Conservation (phyloP, 2,329 filamentous ascomycete genomes). For the Colletotrichum eremochloae region DNA sequence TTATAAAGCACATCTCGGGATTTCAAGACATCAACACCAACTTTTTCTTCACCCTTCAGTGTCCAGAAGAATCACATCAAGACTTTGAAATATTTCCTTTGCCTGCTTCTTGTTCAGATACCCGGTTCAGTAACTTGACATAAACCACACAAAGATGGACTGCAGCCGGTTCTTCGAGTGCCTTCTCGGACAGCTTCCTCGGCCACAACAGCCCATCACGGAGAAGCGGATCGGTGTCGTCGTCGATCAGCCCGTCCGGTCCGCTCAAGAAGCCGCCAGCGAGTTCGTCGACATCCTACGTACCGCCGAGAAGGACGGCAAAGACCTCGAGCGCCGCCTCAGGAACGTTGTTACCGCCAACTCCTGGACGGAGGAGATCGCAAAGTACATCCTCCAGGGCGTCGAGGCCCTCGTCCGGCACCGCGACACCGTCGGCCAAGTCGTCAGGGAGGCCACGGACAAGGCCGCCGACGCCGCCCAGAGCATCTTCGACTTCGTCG, state of each 20-base stretch:
- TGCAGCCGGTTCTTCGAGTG: not conserved
- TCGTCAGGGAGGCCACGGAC: slow-evolving; percentile 29
- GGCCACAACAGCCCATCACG: not conserved
- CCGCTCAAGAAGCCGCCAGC: slow-evolving; percentile 16
- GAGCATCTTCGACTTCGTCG: slow-evolving; percentile 16
- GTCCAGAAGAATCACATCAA: not conserved
- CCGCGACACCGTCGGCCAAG: slow-evolving; percentile 29
- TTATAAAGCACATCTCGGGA: not conserved
- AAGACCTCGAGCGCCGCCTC: slow-evolving; percentile 22
- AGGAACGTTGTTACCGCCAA: slow-evolving; percentile 11
- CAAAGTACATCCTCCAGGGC: slow-evolving; percentile 30
- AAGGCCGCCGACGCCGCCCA: slow-evolving; percentile 15
- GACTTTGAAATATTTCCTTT: not conserved
- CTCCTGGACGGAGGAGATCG: slow-evolving; percentile 37
- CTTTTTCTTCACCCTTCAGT: not conserved
- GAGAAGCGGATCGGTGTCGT: slow-evolving; percentile 10
- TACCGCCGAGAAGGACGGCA: slow-evolving; percentile 24
- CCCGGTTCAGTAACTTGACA: not conserved
- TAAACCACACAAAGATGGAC: not conserved
- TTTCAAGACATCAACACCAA: not conserved
- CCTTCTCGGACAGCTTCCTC: not conserved
- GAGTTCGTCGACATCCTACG: slow-evolving; percentile 31
- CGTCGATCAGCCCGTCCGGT: slow-evolving; percentile 4
- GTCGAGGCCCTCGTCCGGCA: slow-evolving; percentile 29
- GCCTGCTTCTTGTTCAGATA: not conserved